Conservation (phyloP, 2,329 filamentous ascomycete species). For the Pseudocercospora macadamiae region DNA sequence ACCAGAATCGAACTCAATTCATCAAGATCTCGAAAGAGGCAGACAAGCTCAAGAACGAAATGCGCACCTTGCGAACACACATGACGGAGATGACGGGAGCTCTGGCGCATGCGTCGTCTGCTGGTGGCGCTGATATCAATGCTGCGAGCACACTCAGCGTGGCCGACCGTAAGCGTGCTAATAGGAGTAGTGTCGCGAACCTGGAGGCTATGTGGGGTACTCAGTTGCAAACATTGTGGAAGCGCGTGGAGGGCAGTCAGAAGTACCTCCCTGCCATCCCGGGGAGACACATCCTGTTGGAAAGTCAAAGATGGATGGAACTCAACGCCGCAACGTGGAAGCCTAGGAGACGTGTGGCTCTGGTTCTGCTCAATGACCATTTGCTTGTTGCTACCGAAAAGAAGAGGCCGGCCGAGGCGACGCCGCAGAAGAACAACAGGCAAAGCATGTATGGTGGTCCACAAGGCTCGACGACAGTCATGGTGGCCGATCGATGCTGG, state of each 20-base stretch:
- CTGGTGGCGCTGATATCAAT: constrained; percentile 42
- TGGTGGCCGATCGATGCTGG: constrained; percentile 94
- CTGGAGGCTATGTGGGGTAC: constrained; percentile 69
- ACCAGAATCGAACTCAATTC: constrained; percentile 96
- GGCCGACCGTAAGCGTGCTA: constrained; percentile 63
- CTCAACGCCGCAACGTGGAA: constrained; percentile 98
- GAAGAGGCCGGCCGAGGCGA: constrained; percentile 60
- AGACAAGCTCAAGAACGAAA: constrained; percentile 94
- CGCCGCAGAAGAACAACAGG: constrained; percentile 32
- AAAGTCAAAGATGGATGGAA: constrained; percentile 93
- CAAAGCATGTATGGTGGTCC: constrained; percentile 43
- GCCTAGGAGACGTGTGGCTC: constrained; percentile 81
- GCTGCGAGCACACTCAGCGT: constrained; percentile 35
- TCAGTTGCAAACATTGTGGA: constrained; percentile 81
- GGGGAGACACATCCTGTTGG: constrained; percentile 91
- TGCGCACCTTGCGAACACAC: constrained; percentile 84
- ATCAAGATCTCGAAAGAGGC: constrained; percentile 99
- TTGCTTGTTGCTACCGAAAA: constrained; percentile 92
- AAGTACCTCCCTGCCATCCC: constrained; percentile 90
- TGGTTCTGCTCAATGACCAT: constrained; percentile 93
- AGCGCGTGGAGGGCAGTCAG: constrained; percentile 95
- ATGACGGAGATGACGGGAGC: constrained; percentile 81
- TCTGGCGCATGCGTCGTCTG: constrained; percentile 50
- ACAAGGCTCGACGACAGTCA: constrained; percentile 58
- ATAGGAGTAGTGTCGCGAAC: constrained; percentile 85